Evolutionary conservation across 2,329 filamentous ascomycete genomes (phyloP).

Genomic region (Cercospora berteroae): DNA sequence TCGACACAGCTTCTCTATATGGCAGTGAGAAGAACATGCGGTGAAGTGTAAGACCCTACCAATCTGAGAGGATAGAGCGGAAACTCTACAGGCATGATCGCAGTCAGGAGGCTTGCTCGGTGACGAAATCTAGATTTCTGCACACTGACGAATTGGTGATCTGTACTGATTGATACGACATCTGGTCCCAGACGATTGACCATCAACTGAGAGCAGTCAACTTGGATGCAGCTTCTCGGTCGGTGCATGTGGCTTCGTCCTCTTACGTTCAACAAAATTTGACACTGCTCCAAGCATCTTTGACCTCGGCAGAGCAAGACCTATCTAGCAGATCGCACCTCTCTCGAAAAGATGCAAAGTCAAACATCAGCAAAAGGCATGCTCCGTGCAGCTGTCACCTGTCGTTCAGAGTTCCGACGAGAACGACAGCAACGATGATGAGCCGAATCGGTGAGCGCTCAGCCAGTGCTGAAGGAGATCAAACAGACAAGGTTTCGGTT

Average conservation of each 20-base stretch:
- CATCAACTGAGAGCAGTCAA: neutral
- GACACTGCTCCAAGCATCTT: neutral
- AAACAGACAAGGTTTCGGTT: neutral
- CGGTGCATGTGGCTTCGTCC: neutral
- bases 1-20: neutral
- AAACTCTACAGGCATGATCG: neutral
- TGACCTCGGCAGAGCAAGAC: neutral
- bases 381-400: neutral
- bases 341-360: neutral
- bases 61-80: neutral
- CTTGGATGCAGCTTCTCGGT: neutral
- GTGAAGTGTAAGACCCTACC: neutral
- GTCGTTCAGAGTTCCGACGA: neutral
- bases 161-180: neutral
- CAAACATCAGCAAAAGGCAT: neutral
- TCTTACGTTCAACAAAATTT: neutral
- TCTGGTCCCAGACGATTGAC: neutral
- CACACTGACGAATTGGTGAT: neutral
- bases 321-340: neutral
- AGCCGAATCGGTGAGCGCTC: neutral
- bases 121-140: neutral
- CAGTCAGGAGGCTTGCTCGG: neutral
- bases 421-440: neutral
- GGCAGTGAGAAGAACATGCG: neutral
- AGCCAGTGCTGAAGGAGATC: neutral